A percentile compares a stretch with the other conserved stretches of the same genome.
These are phyloP conservation scores for Erodium trifolium DNA, from an alignment of 441 rosid species.

Conservation along the genomic window DNA sequence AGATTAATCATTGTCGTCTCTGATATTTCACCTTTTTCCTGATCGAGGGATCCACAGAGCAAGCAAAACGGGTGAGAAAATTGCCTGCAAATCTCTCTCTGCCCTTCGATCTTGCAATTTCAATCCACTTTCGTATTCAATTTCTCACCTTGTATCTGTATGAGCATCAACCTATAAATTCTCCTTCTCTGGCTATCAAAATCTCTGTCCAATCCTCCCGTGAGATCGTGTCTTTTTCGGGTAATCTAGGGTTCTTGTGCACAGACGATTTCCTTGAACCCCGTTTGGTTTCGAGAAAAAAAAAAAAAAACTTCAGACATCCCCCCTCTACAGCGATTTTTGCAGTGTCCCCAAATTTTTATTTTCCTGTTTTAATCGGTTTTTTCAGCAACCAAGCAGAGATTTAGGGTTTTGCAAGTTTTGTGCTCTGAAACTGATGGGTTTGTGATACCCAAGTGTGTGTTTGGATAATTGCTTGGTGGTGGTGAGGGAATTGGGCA, in stretches of 20 bases:
- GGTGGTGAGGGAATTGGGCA: slow-evolving; percentile 3
- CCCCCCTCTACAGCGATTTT: too few relatives aligned
- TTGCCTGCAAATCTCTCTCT: background rate
- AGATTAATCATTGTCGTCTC: background rate
- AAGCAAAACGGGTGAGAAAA: background rate
- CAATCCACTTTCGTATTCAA: background rate
- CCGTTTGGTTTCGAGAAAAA: background rate
- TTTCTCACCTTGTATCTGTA: background rate
- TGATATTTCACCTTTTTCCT: background rate
- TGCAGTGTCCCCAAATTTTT: background rate
- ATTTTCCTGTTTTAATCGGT: background rate
- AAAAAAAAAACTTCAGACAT: background rate
- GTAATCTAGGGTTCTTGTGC: background rate
- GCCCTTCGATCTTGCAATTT: slow-evolving; percentile 1
- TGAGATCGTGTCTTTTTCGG: background rate
- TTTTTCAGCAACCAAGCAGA: background rate
- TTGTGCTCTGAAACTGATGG: slow-evolving; percentile 20
- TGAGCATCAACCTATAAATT: background rate
- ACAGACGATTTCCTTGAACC: background rate
- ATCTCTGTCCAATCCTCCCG: background rate
- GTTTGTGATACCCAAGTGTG: slow-evolving; percentile 19
- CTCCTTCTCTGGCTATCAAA: background rate
- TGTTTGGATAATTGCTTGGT: slow-evolving; percentile 17
- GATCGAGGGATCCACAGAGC: slow-evolving; percentile 6
- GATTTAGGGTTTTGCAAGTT: slow-evolving; percentile 5